Evolutionary conservation across 164 flowering plant genomes (phyloP).

Genomic region (Tetrastigma voinierianum): DNA sequence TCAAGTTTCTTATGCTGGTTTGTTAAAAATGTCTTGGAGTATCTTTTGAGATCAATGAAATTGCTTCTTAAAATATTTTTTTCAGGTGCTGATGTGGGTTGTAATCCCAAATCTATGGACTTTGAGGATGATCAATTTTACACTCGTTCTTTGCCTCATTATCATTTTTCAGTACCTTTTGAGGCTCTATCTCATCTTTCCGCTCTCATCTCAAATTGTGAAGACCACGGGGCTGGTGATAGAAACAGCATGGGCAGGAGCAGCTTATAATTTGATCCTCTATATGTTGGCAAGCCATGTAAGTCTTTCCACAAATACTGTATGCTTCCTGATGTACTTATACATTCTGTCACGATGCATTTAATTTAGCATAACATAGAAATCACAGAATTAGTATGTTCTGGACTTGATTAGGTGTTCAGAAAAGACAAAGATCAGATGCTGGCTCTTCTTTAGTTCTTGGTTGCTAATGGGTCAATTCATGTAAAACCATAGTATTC

Average conservation of each 20-base stretch:
- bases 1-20: too few species aligned
- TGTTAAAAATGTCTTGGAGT: too few species aligned
- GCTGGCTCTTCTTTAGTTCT: background rate
- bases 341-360: too few species aligned
- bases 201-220: constrained; percentile 61
- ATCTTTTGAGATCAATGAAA: too few species aligned
- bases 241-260: constrained; percentile 90
- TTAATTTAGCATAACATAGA: background rate
- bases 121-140: constrained; percentile 17
- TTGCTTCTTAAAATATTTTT: background rate
- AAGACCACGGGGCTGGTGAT: constrained; percentile 67
- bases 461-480: background rate
- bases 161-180: constrained; percentile 66
- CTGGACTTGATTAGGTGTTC: background rate
- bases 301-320: constrained; percentile 21
- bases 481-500: background rate
- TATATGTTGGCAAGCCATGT: constrained; percentile 90
- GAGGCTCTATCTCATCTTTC: constrained; percentile 65
- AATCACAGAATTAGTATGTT: background rate
- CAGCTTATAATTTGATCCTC: constrained; percentile 78
- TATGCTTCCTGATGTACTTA: too few species aligned
- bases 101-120: constrained; percentile 32
- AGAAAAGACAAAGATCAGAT: background rate
- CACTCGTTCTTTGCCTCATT: constrained; percentile 33
- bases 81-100: constrained; percentile 40